phyloP scores from a whole-genome alignment of 2,329 filamentous ascomycete genomes.

The Colletotrichum somersetense region DNA sequence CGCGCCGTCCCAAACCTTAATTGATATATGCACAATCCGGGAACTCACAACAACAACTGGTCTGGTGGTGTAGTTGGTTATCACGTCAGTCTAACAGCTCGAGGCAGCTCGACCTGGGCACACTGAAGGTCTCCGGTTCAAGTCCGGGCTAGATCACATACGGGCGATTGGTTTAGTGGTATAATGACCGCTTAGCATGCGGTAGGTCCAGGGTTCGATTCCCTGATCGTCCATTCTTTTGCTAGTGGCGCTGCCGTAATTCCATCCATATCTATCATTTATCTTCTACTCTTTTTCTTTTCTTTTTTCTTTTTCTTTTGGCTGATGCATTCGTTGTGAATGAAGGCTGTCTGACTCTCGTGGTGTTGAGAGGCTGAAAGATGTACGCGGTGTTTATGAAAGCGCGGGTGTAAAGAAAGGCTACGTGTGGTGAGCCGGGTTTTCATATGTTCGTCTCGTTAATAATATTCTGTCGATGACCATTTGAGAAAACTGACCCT shows the following conservation, averaged over 20 bases:
- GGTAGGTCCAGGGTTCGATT: constrained; percentile 42
- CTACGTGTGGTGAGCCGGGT: neutral
- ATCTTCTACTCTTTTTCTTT: too few relatives aligned
- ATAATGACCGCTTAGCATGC: constrained; percentile 42
- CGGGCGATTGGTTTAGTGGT: constrained; percentile 42
- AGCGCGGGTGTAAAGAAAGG: neutral
- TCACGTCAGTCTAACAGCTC: constrained; percentile 62
- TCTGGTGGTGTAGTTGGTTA: constrained; percentile 58
- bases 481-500: neutral
- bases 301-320: neutral
- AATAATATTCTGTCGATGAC: neutral
- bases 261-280: too few relatives aligned
- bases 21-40: accelerated
- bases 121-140: constrained; percentile 42
- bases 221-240: constrained; percentile 37
- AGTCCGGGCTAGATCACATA: constrained; percentile 37
- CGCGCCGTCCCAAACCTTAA: neutral
- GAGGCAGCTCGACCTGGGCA: neutral
- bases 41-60: accelerated
- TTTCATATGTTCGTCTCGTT: neutral
- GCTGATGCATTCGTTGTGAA: neutral
- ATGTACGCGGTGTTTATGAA: neutral
- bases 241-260: neutral
- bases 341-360: neutral
- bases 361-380: too few relatives aligned